A percentile compares a stretch with the other conserved stretches of the same genome.
phyloP scores from a whole-genome alignment of 441 rosid genomes.

The Brassica hybrid region DNA sequence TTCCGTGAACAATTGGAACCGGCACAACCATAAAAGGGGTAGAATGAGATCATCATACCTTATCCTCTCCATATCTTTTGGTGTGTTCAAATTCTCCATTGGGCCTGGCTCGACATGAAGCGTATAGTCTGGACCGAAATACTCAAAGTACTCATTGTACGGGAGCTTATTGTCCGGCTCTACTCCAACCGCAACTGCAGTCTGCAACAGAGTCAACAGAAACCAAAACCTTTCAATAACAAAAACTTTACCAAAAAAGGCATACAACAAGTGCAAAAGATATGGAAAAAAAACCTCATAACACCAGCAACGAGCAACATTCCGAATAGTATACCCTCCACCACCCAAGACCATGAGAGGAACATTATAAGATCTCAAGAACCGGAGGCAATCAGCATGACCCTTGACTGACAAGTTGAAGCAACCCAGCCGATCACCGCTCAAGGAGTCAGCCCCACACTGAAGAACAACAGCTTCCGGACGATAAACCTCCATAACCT shows the following conservation, averaged over 20 bases:
- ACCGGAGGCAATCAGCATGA: conserved; percentile 95
- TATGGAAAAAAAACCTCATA: conserved; percentile 78
- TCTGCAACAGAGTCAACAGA: conserved; percentile 54
- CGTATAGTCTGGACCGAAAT: conserved; percentile 93
- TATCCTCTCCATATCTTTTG: conserved; percentile 82
- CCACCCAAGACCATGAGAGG: conserved; percentile 98
- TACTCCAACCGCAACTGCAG: conserved; percentile 96
- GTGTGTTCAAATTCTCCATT: conserved; percentile 82
- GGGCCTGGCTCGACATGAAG: conserved; percentile 82
- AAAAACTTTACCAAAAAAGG: not conserved
- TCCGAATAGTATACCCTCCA: conserved; percentile 96
- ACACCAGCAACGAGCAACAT: conserved; percentile 99
- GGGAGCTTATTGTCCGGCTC: conserved; percentile 93
- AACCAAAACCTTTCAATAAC: conserved; percentile 36
- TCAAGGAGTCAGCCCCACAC: conserved; percentile 95
- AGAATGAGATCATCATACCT: conserved; percentile 38
- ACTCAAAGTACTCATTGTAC: conserved; percentile 89
- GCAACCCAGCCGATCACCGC: conserved; percentile 96
- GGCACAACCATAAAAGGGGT: not conserved
- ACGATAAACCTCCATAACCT: conserved; percentile 94
- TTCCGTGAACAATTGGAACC: not conserved
- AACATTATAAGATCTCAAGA: conserved; percentile 84
- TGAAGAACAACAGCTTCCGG: conserved; percentile 99
- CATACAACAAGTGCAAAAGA: conserved; percentile 11
- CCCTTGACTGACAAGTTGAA: conserved; percentile 97